Evolutionary conservation across 1,284 basidiomycete genomes (phyloP).

Genomic region (Xerocomus amazonicus): DNA sequence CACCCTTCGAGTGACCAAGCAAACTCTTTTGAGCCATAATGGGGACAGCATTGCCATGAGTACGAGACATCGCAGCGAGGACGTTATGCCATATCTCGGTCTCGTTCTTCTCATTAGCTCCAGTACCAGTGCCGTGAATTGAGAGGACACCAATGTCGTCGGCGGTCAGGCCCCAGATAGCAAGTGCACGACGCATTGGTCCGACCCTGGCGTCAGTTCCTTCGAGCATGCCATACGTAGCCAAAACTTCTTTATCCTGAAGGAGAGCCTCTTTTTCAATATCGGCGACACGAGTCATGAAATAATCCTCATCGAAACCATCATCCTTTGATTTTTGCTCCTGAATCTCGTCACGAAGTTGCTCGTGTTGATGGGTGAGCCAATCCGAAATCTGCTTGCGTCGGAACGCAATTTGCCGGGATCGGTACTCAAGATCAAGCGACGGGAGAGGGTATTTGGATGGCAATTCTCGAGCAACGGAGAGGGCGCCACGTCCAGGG

Average conservation of each 20-base stretch:
- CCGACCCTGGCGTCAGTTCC: slow-evolving; percentile 81
- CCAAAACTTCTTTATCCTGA: slow-evolving; percentile 88
- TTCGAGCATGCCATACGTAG: slow-evolving; percentile 93
- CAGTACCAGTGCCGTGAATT: slow-evolving; percentile 94
- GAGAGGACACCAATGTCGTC: slow-evolving; percentile 90
- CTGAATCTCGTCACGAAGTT: slow-evolving; percentile 77
- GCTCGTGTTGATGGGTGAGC: slow-evolving; percentile 83
- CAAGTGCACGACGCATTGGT: slow-evolving; percentile 90
- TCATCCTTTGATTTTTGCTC: slow-evolving; percentile 56
- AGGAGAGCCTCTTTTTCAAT: slow-evolving; percentile 86
- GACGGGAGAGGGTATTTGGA: slow-evolving; percentile 73
- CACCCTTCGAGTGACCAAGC: slow-evolving; percentile 95
- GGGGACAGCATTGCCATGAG: slow-evolving; percentile 91
- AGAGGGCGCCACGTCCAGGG: slow-evolving; percentile 86
- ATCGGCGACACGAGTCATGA: slow-evolving; percentile 70
- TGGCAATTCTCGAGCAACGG: slow-evolving; percentile 78
- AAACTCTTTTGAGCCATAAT: slow-evolving; percentile 97
- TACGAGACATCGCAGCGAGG: slow-evolving; percentile 84
- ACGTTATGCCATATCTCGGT: slow-evolving; percentile 95
- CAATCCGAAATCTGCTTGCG: slow-evolving; percentile 91
- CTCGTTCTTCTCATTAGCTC: slow-evolving; percentile 98
- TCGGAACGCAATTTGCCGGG: slow-evolving; percentile 90
- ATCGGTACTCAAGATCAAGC: slow-evolving; percentile 82
- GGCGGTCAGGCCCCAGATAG: slow-evolving; percentile 92
- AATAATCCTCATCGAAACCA: slow-evolving; percentile 61